These are phyloP conservation scores for Pistacia vera DNA, from an alignment of 345 rosid genomes.

Conservation along the genomic window DNA sequence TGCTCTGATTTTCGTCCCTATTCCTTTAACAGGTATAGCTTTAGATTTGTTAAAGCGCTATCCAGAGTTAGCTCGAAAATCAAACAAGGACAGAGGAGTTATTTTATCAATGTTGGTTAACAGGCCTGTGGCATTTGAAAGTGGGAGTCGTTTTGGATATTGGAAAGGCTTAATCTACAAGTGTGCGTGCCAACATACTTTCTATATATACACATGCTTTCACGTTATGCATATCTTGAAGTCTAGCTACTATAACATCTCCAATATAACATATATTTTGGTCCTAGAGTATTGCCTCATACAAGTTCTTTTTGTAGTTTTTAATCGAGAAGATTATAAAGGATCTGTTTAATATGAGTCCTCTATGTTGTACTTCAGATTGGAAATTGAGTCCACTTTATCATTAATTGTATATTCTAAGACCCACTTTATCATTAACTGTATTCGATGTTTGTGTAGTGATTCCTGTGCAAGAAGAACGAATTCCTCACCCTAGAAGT, in stretches of 20 bases:
- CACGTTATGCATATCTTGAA: no score
- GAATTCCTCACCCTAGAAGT: not conserved
- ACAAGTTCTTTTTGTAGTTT: no score
- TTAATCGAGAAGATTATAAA: no score
- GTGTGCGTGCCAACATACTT: not conserved
- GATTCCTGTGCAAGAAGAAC: not conserved
- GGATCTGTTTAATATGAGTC: no score
- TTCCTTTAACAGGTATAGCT: not conserved
- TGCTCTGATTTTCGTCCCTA: not conserved
- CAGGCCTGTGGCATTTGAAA: not conserved
- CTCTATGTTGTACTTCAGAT: no score
- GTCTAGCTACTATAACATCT: no score
- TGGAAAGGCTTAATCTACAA: not conserved
- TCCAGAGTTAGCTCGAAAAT: not conserved
- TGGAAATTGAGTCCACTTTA: no score
- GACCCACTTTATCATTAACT: no score
- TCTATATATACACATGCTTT: no score
- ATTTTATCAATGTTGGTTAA: not conserved
- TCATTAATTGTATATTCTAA: no score
- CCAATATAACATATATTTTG: no score
- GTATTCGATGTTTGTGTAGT: not conserved
- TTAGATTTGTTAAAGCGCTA: not conserved
- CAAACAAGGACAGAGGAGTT: fast-evolving
- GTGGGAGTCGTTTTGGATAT: not conserved
- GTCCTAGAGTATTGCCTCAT: no score